Evolutionary conservation across 371 early-diverging fungal genomes (phyloP), one percentile per base, ranked within the genome.

Genomic region (Rhizopus microsporus): DNA sequence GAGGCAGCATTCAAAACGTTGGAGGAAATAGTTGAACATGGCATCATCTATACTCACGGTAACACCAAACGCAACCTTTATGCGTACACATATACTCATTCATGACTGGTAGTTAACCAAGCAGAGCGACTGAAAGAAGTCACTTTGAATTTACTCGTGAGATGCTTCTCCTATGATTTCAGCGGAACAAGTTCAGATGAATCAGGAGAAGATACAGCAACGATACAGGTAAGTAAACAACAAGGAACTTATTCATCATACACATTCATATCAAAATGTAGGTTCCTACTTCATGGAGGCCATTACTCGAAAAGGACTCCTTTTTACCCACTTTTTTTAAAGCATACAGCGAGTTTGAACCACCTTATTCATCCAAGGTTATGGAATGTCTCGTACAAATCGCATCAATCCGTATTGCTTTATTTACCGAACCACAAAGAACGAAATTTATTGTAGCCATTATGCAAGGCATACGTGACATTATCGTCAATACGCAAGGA

Each of bases 151-250:
- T 75, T 93, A 29, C 73, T 93, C 59, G 68, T 83, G 35, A 86
- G 83, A 32, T 92, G 92, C 56, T 67, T 94, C 44, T 75, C 81
- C 0, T 95, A 91, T 74, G 95, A 94, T 67, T 95, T 95, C 65
- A 89, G 90, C 34, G 94, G 94, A 32, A 85, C 94, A 17, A 83
- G 86, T 39, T 80, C 88, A 5, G 95, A 94, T 59, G 95, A 94
- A 56, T 84, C 94, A 8, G 84, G 85, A 3, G 95, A 94, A 60
- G 95, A 95, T 51, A 76, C 82, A 35, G 91, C 88, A 33, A 83
- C 84, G 15, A 80, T 93, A 49, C 88, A 93, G 74, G 86, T 91
- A 57, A 74, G 79, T 44, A 33, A 45, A 53, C 7, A 39, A 54
- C 9, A 7, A 61, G 66, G 30, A 78, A 77, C 81, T 70, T 65